A percentile compares a stretch with the other conserved stretches of the same genome.
Conservation (phyloP, 164 flowering plant species). For the Brasenia schreberi region DNA sequence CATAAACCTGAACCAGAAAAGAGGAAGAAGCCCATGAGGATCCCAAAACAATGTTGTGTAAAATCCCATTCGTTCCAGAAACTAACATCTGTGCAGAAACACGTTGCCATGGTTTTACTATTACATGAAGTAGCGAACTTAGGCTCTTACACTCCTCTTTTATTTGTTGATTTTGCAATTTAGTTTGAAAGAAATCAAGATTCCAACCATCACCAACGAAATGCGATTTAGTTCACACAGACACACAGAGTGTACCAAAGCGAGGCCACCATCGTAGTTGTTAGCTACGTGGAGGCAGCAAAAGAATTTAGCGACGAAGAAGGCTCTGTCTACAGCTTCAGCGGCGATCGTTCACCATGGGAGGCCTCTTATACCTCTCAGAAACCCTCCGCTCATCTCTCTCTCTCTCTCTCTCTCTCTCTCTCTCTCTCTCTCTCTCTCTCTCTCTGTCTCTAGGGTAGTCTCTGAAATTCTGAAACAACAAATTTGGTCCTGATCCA, state of each 20-base stretch:
- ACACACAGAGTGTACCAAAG: conserved; percentile 16
- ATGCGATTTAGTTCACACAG: no score
- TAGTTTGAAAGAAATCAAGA: not conserved
- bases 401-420: conserved; percentile 1
- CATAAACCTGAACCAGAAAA: conserved; percentile 29
- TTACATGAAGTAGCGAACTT: not conserved
- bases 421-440: not conserved
- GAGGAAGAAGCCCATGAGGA: not conserved
- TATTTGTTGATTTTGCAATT: not conserved
- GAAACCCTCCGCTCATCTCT: conserved; percentile 1
- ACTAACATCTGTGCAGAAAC: not conserved
- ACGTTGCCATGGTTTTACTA: not conserved
- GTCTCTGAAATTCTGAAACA: no score
- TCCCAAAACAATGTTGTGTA: not conserved
- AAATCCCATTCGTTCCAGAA: not conserved
- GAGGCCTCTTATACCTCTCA: conserved; percentile 2
- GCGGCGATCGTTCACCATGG: conserved; percentile 16
- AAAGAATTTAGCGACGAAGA: conserved; percentile 22
- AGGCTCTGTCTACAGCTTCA: conserved; percentile 27
- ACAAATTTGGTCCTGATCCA: no score
- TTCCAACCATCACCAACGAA: not conserved
- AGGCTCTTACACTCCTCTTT: not conserved
- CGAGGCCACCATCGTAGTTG: conserved; percentile 32
- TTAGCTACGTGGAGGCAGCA: conserved; percentile 46
- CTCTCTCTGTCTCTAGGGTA: not conserved